Base-by-base conservation (phyloP, 2,329 filamentous ascomycete genomes). In the Botrytis squamosa region DNA sequence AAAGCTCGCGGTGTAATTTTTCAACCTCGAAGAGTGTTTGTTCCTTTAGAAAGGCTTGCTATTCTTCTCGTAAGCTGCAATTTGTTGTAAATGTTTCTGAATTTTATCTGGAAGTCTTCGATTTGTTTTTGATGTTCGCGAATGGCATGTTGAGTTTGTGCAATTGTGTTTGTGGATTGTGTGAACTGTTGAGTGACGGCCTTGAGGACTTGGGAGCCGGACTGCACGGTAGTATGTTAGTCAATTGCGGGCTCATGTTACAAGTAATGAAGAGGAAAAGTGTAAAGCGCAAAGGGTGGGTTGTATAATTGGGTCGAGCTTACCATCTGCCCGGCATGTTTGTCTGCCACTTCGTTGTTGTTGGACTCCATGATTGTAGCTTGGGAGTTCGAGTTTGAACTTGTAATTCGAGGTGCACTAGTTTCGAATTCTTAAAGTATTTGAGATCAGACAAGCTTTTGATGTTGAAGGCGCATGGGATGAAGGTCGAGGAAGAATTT, bases 341-440 rank as follows among this genome's bases (percentile, higher is more conserved):
- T 25, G 29, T 22, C 2, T 38, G 22, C 16, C 22, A 67, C 38
- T 36, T 67, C 8, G 33, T 16, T 46, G 12, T 25, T 29, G 1
- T 55, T 55, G 22, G n/a, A 25, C 25, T 55, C 16, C 46, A 55
- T 55, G 33, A 7, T 66, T 52, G 44, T 9, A 25, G 44, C 16
- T 29, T 9, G 25, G 2, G 14, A 40, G 18, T 55, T 22, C 25
- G n/a, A 22, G 5, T 33, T 33, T 0, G 1, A 52, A 12, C 4
- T 52, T 52, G 49, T 57, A 3, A 12, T 33, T 57, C 3, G 18
- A 55, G 4, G n/a, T 22, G 10, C 3, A 57, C 6, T 0, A 5
- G 2, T 57, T 33, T 12, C 5, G 5, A 42, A 22, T 16, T 9
- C 1, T n/a, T 1, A 3, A 9, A 9, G 1, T 3, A 12, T 29